These are phyloP conservation scores for Leptoxyphium fumago DNA, from an alignment of 2,329 filamentous ascomycete species.

Conservation along the genomic window DNA sequence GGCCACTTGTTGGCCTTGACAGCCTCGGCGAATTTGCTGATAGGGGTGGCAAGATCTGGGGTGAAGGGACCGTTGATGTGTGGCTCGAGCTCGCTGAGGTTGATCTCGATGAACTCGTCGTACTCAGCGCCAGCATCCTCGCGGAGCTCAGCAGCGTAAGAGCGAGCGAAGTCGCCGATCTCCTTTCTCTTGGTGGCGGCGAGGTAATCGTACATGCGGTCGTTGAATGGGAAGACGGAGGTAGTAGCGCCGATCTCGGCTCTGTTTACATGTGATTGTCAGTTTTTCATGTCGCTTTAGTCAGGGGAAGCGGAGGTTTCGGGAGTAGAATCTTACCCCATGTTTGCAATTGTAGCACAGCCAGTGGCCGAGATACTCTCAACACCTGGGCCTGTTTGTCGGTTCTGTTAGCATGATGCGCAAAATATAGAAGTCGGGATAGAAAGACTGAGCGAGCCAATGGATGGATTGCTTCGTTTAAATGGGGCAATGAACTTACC, in stretches of 20 bases:
- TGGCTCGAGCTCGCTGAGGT: slow-evolving; percentile 86
- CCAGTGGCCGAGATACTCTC: slow-evolving; percentile 66
- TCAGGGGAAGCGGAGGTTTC: slow-evolving; percentile 1
- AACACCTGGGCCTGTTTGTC: slow-evolving; percentile 46
- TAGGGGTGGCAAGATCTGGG: slow-evolving; percentile 90
- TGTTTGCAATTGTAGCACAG: slow-evolving; percentile 65
- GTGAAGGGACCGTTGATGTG: slow-evolving; percentile 99
- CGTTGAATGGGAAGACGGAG: slow-evolving; percentile 93
- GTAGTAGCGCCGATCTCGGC: slow-evolving; percentile 76
- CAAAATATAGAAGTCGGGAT: too few relatives aligned
- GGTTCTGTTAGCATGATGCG: too few relatives aligned
- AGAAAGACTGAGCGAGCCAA: too few relatives aligned
- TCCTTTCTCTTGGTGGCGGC: slow-evolving; percentile 74
- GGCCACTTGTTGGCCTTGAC: slow-evolving; percentile 94
- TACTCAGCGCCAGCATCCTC: slow-evolving; percentile 88
- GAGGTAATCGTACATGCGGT: slow-evolving; percentile 95
- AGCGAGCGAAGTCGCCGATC: slow-evolving; percentile 79
- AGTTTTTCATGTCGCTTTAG: background rate
- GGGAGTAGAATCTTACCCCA: slow-evolving; percentile 24
- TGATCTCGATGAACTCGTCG: slow-evolving; percentile 90
- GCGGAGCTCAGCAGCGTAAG: slow-evolving; percentile 71
- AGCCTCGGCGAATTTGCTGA: slow-evolving; percentile 92
- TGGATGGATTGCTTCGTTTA: background rate
- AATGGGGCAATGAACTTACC: background rate
- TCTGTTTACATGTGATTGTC: slow-evolving; percentile 12